These are phyloP conservation scores for Lipomyces sp. DNA, from an alignment of 805 yeast genomes.

Conservation along the genomic window DNA sequence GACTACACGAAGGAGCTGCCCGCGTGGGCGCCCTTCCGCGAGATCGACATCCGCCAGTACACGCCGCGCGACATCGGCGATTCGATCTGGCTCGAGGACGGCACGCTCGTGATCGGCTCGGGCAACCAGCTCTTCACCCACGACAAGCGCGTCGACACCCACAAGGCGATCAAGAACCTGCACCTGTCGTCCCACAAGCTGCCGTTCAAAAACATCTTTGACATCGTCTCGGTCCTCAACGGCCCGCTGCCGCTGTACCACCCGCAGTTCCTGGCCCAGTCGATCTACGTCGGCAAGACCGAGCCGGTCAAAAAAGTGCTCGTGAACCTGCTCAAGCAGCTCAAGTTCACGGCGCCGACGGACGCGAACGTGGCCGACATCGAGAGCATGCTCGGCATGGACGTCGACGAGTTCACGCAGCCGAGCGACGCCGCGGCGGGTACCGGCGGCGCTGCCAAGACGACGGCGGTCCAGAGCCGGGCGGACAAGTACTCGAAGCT, in stretches of 20 bases:
- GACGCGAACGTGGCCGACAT: constrained; percentile 39
- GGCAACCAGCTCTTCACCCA: constrained; percentile 87
- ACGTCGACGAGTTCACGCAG: constrained; percentile 36
- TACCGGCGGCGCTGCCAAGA: not conserved
- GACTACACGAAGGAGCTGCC: constrained; percentile 83
- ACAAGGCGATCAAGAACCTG: constrained; percentile 50
- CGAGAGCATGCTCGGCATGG: constrained; percentile 33
- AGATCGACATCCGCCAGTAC: constrained; percentile 61
- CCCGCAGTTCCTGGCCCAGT: constrained; percentile 81
- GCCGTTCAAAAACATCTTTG: constrained; percentile 47
- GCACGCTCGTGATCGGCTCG: constrained; percentile 74
- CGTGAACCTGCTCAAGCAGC: constrained; percentile 47
- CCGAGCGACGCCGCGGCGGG: constrained; percentile 11
- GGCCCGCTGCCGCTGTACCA: constrained; percentile 90
- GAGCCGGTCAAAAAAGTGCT: constrained; percentile 56
- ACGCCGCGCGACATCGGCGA: constrained; percentile 86
- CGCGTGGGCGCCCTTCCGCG: constrained; percentile 70
- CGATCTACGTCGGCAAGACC: constrained; percentile 59
- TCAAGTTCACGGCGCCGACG: constrained; percentile 54
- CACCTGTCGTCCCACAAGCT: constrained; percentile 54
- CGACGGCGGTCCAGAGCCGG: constrained; percentile 10
- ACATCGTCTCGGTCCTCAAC: constrained; percentile 71
- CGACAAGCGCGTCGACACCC: constrained; percentile 61
- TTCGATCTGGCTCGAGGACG: constrained; percentile 79
- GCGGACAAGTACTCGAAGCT: constrained; percentile 17